These are phyloP conservation scores for Buddleja alternifolia DNA, from an alignment of 257 asterid genomes.

Conservation along the genomic window DNA sequence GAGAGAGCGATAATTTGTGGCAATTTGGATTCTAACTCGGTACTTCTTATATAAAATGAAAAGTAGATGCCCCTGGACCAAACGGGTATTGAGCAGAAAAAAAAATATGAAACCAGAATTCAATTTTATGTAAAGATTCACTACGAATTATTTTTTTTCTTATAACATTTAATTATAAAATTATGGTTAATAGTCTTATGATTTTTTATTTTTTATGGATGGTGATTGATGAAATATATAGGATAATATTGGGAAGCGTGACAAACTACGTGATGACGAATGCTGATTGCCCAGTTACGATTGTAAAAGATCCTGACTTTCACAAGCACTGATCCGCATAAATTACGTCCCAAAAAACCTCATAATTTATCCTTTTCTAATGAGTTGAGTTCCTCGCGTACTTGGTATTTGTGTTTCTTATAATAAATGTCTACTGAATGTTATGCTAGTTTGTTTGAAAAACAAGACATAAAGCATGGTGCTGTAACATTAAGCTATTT, in stretches of 20 bases:
- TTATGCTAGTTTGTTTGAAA: background rate
- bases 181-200: no score
- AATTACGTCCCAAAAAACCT: background rate
- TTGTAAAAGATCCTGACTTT: constrained; percentile 73
- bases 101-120: no score
- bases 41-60: no score
- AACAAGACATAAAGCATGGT: background rate
- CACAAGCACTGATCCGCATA: constrained; percentile 42
- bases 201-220: background rate
- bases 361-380: background rate
- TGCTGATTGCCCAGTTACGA: constrained; percentile 74
- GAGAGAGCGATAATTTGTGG: no score
- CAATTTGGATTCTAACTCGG: no score
- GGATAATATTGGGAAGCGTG: constrained; percentile 84
- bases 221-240: constrained; percentile 30
- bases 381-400: no score
- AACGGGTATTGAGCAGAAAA: no score
- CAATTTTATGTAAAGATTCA: no score
- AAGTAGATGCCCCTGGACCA: no score
- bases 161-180: no score
- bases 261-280: constrained; percentile 59
- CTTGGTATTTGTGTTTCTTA: background rate
- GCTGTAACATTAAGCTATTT: background rate
- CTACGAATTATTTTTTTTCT: no score
- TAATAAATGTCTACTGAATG: background rate